phyloP scores from a whole-genome alignment of 768 basidiomycete species.

The Psilocybe tampanensis region DNA sequence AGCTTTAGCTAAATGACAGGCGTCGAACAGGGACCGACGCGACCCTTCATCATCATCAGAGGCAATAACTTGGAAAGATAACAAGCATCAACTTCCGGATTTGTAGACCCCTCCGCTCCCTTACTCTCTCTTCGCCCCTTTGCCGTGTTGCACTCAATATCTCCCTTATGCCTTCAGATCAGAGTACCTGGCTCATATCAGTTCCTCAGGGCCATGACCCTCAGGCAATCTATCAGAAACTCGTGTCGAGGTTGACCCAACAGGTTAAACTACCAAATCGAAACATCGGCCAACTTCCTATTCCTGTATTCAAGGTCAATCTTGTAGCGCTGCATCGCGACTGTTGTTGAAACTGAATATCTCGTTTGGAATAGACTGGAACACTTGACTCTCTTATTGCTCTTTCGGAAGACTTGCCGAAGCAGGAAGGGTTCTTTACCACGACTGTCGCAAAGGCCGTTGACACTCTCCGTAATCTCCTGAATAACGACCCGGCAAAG shows the following conservation, averaged over 20 bases:
- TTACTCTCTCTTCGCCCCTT: neutral
- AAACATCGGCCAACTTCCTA: constrained; percentile 63
- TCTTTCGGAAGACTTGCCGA: constrained; percentile 91
- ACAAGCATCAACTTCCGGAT: constrained; percentile 26
- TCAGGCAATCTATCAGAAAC: constrained; percentile 69
- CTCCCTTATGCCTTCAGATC: constrained; percentile 98
- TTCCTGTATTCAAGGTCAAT: constrained; percentile 90
- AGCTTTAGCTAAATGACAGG: too few relatives aligned
- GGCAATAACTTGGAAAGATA: constrained; percentile 13
- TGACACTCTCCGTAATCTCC: constrained; percentile 87
- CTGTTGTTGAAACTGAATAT: constrained; percentile 18
- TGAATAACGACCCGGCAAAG: constrained; percentile 84
- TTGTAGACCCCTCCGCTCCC: constrained; percentile 14
- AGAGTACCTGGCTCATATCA: constrained; percentile 91
- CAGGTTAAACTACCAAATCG: constrained; percentile 52
- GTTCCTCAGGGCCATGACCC: constrained; percentile 87
- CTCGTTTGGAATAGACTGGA: constrained; percentile 69
- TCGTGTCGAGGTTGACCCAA: constrained; percentile 61
- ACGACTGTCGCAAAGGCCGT: constrained; percentile 88
- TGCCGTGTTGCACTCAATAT: constrained; percentile 30
- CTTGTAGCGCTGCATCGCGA: constrained; percentile 11
- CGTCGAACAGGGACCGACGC: too few relatives aligned
- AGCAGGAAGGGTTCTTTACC: constrained; percentile 89
- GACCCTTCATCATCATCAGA: neutral
- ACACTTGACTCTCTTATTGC: constrained; percentile 88